These are phyloP conservation scores for Beauveria sp. DNA, from an alignment of 2,329 filamentous ascomycete genomes.

Conservation along the genomic window DNA sequence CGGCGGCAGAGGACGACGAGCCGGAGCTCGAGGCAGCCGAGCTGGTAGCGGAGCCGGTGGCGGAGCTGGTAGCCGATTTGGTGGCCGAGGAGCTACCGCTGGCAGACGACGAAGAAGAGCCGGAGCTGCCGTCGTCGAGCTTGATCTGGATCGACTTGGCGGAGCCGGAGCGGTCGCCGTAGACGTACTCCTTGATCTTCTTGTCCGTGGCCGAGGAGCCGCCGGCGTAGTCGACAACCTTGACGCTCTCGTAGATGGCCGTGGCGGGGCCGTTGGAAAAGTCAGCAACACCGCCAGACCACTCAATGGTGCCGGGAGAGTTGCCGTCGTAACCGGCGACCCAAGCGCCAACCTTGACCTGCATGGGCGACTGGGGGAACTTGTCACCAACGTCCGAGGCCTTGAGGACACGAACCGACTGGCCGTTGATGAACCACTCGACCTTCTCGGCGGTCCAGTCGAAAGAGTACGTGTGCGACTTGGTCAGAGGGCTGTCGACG, in stretches of 20 bases:
- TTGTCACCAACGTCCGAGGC: slow-evolving; percentile 45
- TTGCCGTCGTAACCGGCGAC: slow-evolving; percentile 52
- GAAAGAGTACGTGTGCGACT: slow-evolving; percentile 59
- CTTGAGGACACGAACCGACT: slow-evolving; percentile 52
- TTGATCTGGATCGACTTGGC: slow-evolving; percentile 44
- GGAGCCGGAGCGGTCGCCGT: slow-evolving; percentile 39
- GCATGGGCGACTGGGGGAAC: slow-evolving; percentile 69
- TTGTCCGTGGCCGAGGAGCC: slow-evolving; percentile 30
- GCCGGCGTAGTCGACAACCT: slow-evolving; percentile 47
- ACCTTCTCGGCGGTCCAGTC: slow-evolving; percentile 60
- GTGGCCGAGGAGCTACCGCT: slow-evolving; percentile 16
- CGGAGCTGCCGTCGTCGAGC: slow-evolving; percentile 20
- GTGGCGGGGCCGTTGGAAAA: slow-evolving; percentile 45
- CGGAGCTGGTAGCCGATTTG: not conserved
- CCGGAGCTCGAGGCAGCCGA: slow-evolving; percentile 5
- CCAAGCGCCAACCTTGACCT: slow-evolving; percentile 63
- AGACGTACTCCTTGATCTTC: slow-evolving; percentile 44
- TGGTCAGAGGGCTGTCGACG: slow-evolving; percentile 50
- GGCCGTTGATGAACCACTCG: slow-evolving; percentile 58
- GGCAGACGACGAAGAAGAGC: slow-evolving; percentile 19
- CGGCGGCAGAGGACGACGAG: slow-evolving; percentile 9
- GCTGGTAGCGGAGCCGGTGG: slow-evolving; percentile 10
- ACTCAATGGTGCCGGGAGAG: slow-evolving; percentile 61
- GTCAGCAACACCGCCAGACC: slow-evolving; percentile 59
- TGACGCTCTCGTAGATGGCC: slow-evolving; percentile 50